Percentiles rank a stretch among this genome's conserved stretches.
These are phyloP conservation scores for Geotrichum klebahnii DNA, from an alignment of 1,139 yeast genomes.

Conservation along the genomic window DNA sequence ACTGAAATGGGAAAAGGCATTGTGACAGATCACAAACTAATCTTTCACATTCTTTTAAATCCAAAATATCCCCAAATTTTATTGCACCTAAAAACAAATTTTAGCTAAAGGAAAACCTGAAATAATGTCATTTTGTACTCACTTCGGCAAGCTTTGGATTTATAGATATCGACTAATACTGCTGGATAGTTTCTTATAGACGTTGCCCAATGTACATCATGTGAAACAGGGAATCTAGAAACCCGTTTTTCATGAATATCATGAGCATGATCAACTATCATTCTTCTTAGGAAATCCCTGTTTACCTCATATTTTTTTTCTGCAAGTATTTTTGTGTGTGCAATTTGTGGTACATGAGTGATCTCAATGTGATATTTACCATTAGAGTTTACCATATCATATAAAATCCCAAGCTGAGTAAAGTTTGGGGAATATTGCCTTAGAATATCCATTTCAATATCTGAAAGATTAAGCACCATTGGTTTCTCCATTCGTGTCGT, in stretches of 20 bases:
- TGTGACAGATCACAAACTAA: conserved; percentile 44
- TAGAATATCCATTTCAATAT: conserved; percentile 35
- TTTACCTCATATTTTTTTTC: conserved; percentile 11
- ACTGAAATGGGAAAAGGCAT: conserved; percentile 65
- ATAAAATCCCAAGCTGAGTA: conserved; percentile 29
- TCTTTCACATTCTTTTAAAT: conserved; percentile 43
- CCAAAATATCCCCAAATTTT: conserved; percentile 63
- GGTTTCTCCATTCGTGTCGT: conserved; percentile 22
- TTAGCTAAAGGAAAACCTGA: not conserved
- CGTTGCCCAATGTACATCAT: conserved; percentile 17
- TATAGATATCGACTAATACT: conserved; percentile 48
- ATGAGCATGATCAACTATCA: conserved; percentile 23
- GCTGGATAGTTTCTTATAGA: conserved; percentile 26
- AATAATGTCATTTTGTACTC: not conserved
- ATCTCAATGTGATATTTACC: conserved; percentile 11
- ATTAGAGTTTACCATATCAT: conserved; percentile 5
- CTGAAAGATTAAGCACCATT: conserved; percentile 31
- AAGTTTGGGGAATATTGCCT: conserved; percentile 16
- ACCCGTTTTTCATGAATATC: conserved; percentile 21
- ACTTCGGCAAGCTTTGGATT: conserved; percentile 64
- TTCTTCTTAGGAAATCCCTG: conserved; percentile 18
- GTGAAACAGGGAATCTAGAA: conserved; percentile 16
- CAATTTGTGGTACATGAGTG: conserved; percentile 28
- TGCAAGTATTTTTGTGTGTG: conserved; percentile 1
- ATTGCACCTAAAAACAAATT: conserved; percentile 43